Percentiles rank a stretch among this genome's conserved stretches.
These are phyloP conservation scores for Claviceps africana DNA, from an alignment of 2,329 filamentous ascomycete genomes.

Conservation along the genomic window DNA sequence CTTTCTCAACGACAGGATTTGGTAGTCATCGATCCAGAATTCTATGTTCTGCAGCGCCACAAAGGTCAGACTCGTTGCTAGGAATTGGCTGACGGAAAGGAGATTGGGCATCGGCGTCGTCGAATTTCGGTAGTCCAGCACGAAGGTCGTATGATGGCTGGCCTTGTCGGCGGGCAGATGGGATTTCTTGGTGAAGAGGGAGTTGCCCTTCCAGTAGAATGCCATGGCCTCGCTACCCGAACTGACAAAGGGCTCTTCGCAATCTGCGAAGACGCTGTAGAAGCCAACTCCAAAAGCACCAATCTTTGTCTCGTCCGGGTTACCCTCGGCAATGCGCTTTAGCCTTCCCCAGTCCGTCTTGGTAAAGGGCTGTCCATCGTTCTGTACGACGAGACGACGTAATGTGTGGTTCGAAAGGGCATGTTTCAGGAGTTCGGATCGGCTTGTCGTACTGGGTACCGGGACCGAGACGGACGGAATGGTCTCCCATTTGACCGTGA, in stretches of 20 bases:
- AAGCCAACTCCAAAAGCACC: constrained; percentile 97
- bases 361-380: constrained; percentile 79
- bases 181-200: constrained; percentile 79
- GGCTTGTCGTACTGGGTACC: constrained; percentile 48
- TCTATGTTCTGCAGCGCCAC: constrained; percentile 80
- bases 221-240: constrained; percentile 90
- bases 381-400: constrained; percentile 76
- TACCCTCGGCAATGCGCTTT: constrained; percentile 97
- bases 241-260: constrained; percentile 92
- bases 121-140: constrained; percentile 82
- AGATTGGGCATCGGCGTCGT: constrained; percentile 79
- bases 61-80: constrained; percentile 91
- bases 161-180: constrained; percentile 54
- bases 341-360: constrained; percentile 84
- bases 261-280: constrained; percentile 97
- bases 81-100: constrained; percentile 75
- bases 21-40: constrained; percentile 79
- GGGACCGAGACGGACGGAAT: constrained; percentile 68
- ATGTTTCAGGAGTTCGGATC: constrained; percentile 66
- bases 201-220: constrained; percentile 99
- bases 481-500: constrained; percentile 86
- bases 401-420: constrained; percentile 74
- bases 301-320: constrained; percentile 97
- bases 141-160: constrained; percentile 70
- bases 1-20: constrained; percentile 65